phyloP scores from a whole-genome alignment of 2,329 filamentous ascomycete genomes.

The Pseudohalonectria lignicola region DNA sequence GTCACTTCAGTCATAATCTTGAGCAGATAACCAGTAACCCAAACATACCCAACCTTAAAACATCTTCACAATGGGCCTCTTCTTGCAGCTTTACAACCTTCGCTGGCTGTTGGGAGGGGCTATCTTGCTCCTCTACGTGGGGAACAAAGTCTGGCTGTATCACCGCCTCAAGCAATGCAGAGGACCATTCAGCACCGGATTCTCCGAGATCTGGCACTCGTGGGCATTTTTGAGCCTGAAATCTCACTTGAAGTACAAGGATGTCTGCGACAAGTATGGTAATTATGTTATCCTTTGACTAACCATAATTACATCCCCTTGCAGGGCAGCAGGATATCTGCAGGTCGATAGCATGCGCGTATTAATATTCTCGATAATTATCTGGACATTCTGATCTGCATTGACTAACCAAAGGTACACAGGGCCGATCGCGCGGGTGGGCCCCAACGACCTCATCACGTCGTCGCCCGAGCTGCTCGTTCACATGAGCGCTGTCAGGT shows the following conservation, averaged over 20 bases:
- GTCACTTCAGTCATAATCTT: too few relatives aligned
- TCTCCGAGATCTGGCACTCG: conserved; percentile 22
- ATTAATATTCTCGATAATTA: not conserved
- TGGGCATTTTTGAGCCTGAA: conserved; percentile 12
- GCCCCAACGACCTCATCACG: conserved; percentile 22
- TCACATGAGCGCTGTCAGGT: conserved; percentile 20
- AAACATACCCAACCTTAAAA: too few relatives aligned
- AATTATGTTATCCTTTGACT: too few relatives aligned
- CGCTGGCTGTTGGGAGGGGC: not conserved
- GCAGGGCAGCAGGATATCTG: too few relatives aligned
- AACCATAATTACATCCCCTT: too few relatives aligned
- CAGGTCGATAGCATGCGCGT: too few relatives aligned
- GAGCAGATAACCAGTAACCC: too few relatives aligned
- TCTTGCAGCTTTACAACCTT: not conserved
- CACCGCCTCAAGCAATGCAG: conserved; percentile 20
- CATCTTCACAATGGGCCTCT: not conserved
- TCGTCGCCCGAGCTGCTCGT: conserved; percentile 21
- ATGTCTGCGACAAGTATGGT: conserved; percentile 15
- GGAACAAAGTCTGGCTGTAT: not conserved
- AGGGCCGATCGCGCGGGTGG: conserved; percentile 23
- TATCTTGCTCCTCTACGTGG: not conserved
- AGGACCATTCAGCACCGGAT: conserved; percentile 19
- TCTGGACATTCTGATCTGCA: not conserved
- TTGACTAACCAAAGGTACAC: not conserved
- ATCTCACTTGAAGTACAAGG: conserved; percentile 14